phyloP scores from a whole-genome alignment of 352 stramenopile species.

The Phytophthora melonis region DNA sequence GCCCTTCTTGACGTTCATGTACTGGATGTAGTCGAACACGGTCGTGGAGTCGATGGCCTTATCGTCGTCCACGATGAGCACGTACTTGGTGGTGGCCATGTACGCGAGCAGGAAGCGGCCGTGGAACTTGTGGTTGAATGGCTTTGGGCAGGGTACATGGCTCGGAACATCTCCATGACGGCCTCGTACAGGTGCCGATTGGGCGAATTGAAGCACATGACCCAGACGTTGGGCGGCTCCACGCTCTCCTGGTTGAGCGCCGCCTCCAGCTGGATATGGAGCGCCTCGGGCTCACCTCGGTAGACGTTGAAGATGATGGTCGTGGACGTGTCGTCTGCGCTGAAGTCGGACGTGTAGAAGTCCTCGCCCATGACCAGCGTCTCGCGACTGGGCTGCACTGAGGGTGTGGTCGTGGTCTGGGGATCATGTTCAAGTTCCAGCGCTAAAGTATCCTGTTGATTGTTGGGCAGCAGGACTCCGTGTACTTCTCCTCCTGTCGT shows the following conservation, averaged over 20 bases:
- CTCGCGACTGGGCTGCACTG: conserved; percentile 5
- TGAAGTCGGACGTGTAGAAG: conserved; percentile 1
- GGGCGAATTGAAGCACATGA: conserved; percentile 61
- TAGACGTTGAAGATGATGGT: conserved; percentile 80
- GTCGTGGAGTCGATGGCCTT: conserved; percentile 43
- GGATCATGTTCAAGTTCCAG: no score
- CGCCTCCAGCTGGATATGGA: conserved; percentile 46
- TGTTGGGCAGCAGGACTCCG: not conserved
- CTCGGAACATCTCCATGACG: conserved; percentile 32
- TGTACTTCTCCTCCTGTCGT: not conserved
- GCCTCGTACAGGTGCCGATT: conserved; percentile 35
- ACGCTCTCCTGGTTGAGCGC: conserved; percentile 44
- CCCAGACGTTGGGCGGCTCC: conserved; percentile 41
- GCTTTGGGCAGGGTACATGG: conserved; percentile 8
- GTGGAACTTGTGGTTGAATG: conserved; percentile 56
- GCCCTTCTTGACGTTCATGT: conserved; percentile 23
- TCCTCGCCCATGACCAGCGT: conserved; percentile 3
- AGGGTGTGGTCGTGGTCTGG: no score
- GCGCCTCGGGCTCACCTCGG: conserved; percentile 46
- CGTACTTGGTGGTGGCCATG: conserved; percentile 57
- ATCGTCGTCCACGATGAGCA: conserved; percentile 52
- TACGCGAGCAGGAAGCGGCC: conserved; percentile 52
- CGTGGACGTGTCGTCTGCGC: conserved; percentile 4
- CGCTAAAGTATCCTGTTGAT: no score
- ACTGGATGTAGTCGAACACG: conserved; percentile 41